Base-by-base conservation (phyloP, 768 basidiomycete genomes). In the Naganishia vishniacii region DNA sequence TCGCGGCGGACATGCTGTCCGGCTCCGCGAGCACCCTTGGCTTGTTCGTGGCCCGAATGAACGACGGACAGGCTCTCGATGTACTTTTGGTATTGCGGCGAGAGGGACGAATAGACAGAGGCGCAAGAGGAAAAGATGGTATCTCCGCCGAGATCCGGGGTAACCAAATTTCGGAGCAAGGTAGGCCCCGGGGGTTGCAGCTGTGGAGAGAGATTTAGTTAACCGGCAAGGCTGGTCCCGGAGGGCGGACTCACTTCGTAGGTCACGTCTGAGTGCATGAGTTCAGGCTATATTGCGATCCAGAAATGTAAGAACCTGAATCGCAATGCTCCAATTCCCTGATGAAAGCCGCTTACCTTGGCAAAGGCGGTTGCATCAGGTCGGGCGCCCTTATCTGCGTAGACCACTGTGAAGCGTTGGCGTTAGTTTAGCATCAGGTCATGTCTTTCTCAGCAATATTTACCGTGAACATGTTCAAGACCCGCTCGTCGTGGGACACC, bases 81-180 rank as follows among this genome's bases (percentile, higher is more conserved):
- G 76, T 89, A 90, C 47, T 79, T 82, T 72, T 89, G 87, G 77
- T 89, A 81, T 13, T 83, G 83, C 0, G 84, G 82, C 71, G 89
- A 90, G 64, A 89, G 79, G 45, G 85, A 86, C 2, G 88, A 89
- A 79, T 89, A 90, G n/a, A 90, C 80, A 3, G 88, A 86, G 71
- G 88, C 85, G 85, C 87, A 88, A 9, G 87, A 88, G 73, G 83
- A 85, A 86, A 86, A 89, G 8, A 88, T 80, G 0, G 88, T 90
- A 70, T 91, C 88, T 23, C 88, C 88, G 20, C 88, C 88, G 40
- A 81, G 79, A 65, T 85, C 84, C 0, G 87, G 88, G 3, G 82
- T 81, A 18, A 85, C 84, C 73, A 88, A 80, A 48, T 90, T 75
- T 71, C 88, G 86, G 37, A 92, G 80, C 9, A 88, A 88, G 13